Evolutionary conservation across 2,329 filamentous ascomycete genomes (phyloP).

Genomic region (Epichloe uncinata): DNA sequence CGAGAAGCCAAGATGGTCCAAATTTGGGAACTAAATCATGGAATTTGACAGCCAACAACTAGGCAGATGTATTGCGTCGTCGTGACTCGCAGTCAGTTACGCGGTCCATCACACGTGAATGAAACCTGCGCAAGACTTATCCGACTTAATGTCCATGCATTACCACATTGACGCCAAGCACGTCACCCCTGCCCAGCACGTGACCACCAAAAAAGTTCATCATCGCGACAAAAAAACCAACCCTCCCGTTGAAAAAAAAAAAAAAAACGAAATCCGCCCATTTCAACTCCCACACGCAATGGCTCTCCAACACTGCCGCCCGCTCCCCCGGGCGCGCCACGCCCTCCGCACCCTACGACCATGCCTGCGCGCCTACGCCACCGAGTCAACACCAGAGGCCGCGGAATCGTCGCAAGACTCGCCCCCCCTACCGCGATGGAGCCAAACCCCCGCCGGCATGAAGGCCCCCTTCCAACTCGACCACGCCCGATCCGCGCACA

Average conservation of each 20-base stretch:
- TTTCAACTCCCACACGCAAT: conserved; percentile 10
- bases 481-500: conserved; percentile 39
- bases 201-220: not conserved
- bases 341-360: conserved; percentile 11
- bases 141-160: too few relatives aligned
- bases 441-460: conserved; percentile 54
- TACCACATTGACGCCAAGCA: too few relatives aligned
- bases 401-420: conserved; percentile 4
- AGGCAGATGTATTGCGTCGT: too few relatives aligned
- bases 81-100: too few relatives aligned
- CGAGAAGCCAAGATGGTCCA: too few relatives aligned
- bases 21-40: too few relatives aligned
- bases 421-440: conserved; percentile 45
- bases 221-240: not conserved
- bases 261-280: not conserved
- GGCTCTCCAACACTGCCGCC: conserved; percentile 22
- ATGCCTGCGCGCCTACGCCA: conserved; percentile 17
- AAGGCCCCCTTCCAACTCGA: conserved; percentile 55
- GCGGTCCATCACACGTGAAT: too few relatives aligned
- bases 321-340: conserved; percentile 15
- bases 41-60: too few relatives aligned
- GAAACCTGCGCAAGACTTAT: too few relatives aligned
- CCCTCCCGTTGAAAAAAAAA: not conserved
- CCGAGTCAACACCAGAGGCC: conserved; percentile 13
- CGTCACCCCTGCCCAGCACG: not conserved